Evolutionary conservation across 345 rosid species (phyloP).

Genomic region (Trapa bicornis): DNA sequence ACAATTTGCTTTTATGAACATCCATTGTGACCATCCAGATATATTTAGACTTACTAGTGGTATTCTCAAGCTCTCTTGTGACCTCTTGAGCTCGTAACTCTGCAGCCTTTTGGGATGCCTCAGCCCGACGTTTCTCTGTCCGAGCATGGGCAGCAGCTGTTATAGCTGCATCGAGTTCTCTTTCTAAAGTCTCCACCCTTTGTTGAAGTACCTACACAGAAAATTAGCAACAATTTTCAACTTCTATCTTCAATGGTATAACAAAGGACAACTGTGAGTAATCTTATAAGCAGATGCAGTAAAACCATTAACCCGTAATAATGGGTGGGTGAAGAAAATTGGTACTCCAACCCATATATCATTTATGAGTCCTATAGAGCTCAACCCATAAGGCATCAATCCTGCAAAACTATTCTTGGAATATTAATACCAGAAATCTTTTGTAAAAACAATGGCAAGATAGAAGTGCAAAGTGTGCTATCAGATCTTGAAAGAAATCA

Average conservation of each 20-base stretch:
- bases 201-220: constrained; percentile 69
- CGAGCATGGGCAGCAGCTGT: constrained; percentile 93
- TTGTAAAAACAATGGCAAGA: neutral
- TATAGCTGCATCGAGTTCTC: constrained; percentile 93
- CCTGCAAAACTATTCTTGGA: neutral
- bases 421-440: neutral
- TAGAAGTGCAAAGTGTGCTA: neutral
- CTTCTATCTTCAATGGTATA: too few species aligned
- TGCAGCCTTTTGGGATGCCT: constrained; percentile 80
- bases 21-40: neutral
- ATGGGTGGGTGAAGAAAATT: neutral
- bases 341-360: neutral
- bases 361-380: neutral
- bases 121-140: constrained; percentile 84
- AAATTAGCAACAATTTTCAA: neutral
- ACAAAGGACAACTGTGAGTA: neutral
- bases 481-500: too few species aligned
- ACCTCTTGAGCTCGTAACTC: constrained; percentile 67
- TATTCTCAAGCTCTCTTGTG: constrained; percentile 86
- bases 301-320: neutral
- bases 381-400: neutral
- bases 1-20: neutral
- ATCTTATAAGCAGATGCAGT: neutral
- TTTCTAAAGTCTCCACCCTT: constrained; percentile 88
- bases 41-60: constrained; percentile 46